These are phyloP conservation scores for Bruguiera parviflora DNA, from an alignment of 345 rosid genomes.

Conservation along the genomic window DNA sequence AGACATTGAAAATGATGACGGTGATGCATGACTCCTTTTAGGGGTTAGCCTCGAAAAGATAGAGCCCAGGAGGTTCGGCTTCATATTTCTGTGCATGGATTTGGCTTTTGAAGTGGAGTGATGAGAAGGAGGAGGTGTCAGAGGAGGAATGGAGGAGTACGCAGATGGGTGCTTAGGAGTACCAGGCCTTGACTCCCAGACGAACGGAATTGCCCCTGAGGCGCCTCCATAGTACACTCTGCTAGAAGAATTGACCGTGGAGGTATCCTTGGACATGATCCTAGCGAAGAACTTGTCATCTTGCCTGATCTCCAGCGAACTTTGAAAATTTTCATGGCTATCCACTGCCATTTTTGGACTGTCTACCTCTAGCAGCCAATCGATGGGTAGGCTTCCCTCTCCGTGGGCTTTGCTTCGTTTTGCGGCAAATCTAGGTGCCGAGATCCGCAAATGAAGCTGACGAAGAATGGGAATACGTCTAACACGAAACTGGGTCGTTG, in stretches of 20 bases:
- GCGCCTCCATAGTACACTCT: constrained; percentile 75
- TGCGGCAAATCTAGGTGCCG: constrained; percentile 14
- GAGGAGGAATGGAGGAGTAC: constrained; percentile 36
- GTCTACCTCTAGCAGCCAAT: not conserved
- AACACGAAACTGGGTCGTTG: not conserved
- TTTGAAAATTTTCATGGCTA: constrained; percentile 4
- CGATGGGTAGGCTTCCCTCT: not conserved
- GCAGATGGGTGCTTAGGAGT: constrained; percentile 57
- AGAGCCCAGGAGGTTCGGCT: constrained; percentile 18
- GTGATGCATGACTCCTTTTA: constrained; percentile 28
- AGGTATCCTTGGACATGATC: constrained; percentile 57
- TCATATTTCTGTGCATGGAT: constrained; percentile 14
- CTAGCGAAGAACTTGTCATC: constrained; percentile 52
- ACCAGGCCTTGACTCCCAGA: constrained; percentile 84
- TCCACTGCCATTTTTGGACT: constrained; percentile 22
- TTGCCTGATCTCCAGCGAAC: constrained; percentile 35
- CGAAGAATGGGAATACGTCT: constrained; percentile 4
- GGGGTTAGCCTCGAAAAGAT: constrained; percentile 16
- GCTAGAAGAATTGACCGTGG: constrained; percentile 53
- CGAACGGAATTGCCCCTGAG: constrained; percentile 58
- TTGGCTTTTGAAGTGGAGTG: constrained; percentile 26
- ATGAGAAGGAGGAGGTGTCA: constrained; percentile 58
- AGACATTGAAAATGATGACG: constrained; percentile 42
- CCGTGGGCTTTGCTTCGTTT: not conserved
- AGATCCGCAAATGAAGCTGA: constrained; percentile 36